Evolutionary conservation across 495 filamentous ascomycete species (phyloP), one percentile per base, ranked within the genome.

Genomic region (Neurospora tetraspora): DNA sequence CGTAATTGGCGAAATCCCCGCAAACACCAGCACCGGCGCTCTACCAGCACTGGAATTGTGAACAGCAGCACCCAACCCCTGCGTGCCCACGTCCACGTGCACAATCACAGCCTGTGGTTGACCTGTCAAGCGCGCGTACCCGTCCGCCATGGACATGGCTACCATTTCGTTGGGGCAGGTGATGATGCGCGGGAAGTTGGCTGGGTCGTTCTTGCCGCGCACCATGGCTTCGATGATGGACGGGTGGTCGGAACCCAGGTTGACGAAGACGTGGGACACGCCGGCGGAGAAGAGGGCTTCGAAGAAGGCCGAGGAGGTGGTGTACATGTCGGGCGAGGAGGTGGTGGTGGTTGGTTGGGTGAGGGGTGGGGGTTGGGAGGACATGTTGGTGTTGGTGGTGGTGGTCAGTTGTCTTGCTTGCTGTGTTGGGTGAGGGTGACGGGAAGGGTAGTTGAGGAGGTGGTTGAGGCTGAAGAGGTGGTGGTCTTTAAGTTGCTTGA

Each of bases 91-190:
- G 78, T 98, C 95, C 71, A 98, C 95, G 80, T 98, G 95, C 4
- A 98, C 91, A 73, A 98, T 95, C 4, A 98, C 94, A 72, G 90
- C 92, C 80, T 98, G 95, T 0, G 94, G 93, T 73, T 93, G 90
- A 70, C 90, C 88, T 23, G 94, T 97, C 8, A 94, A 81, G 68
- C 94, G 93, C 4, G 95, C 95, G 79, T 94, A 97, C 73, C 94
- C 95, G 79, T 98, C 94, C 23, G 95, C 95, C 92, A 97, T 97
- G 69, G 94, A 97, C 74, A 98, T 89, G 69, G 95, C 95, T 5
- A 98, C 95, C 95, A 98, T 98, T 92, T 97, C 94, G 77, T 97
- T 97, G 2, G 94, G 94, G 79, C 94, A 97, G 68, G 94, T 98
- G 76, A 98, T 92, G 70, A 97, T 93, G 43, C 84, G 89, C 36